These are phyloP conservation scores for Karstenula rhodostoma DNA, from an alignment of 2,329 filamentous ascomycete genomes.

Conservation along the genomic window DNA sequence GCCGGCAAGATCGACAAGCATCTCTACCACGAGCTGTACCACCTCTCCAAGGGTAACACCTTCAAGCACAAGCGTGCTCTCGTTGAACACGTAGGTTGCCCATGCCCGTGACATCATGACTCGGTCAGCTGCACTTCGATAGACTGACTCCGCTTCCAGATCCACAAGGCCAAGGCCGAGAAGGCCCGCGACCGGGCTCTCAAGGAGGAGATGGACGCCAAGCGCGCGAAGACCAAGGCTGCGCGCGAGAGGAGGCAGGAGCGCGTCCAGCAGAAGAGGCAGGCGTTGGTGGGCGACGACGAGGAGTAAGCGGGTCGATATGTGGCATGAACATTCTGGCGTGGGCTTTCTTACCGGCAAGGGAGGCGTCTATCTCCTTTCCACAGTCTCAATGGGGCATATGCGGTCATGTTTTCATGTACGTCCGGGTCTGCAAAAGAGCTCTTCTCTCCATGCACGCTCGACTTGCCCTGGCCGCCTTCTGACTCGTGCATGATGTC, in stretches of 20 bases:
- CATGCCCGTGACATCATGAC: constrained; percentile 48
- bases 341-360: constrained; percentile 53
- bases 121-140: constrained; percentile 26
- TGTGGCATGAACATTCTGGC: constrained; percentile 50
- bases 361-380: constrained; percentile 51
- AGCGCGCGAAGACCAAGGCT: constrained; percentile 99
- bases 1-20: constrained; percentile 99
- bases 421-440: constrained; percentile 52
- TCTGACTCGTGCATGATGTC: constrained; percentile 47
- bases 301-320: constrained; percentile 50
- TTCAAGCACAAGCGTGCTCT: constrained; percentile 99
- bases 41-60: constrained; percentile 99
- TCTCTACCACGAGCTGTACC: constrained; percentile 99
- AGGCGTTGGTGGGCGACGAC: constrained; percentile 78
- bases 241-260: constrained; percentile 98
- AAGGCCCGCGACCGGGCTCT: constrained; percentile 93
- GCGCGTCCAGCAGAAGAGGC: constrained; percentile 90
- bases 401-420: constrained; percentile 56
- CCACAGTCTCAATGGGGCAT: constrained; percentile 45
- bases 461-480: constrained; percentile 45
- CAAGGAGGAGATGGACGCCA: constrained; percentile 99
- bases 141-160: constrained; percentile 65
- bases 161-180: constrained; percentile 99
- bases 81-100: constrained; percentile 94
- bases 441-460: constrained; percentile 48